Conservation (phyloP, 441 rosid species). For the Aquilaria agallochum region DNA sequence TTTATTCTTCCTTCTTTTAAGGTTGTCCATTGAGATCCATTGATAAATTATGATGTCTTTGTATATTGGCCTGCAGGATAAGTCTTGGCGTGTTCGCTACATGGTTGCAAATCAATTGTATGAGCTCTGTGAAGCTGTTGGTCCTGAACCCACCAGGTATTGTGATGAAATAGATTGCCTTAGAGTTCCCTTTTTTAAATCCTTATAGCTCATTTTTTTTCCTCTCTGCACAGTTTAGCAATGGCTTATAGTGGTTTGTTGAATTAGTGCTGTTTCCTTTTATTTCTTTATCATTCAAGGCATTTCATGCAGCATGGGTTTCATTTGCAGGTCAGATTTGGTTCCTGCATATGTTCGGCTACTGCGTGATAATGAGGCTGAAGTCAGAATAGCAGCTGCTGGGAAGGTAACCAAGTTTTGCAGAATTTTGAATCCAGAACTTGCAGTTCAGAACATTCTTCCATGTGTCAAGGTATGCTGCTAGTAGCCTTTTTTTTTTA, state of each 20-base stretch:
- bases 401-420: conserved; percentile 82
- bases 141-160: conserved; percentile 93
- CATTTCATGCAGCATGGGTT: conserved; percentile 2
- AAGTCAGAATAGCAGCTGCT: conserved; percentile 83
- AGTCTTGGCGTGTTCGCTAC: conserved; percentile 99
- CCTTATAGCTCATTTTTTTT: no score
- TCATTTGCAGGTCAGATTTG: conserved; percentile 49
- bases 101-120: conserved; percentile 98
- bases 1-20: conserved; percentile 4
- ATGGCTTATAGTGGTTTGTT: no score
- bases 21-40: background rate
- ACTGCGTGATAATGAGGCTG: conserved; percentile 87
- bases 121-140: conserved; percentile 95
- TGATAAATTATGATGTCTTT: background rate
- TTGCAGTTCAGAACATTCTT: conserved; percentile 74
- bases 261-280: no score
- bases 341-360: conserved; percentile 79
- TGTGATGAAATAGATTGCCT: background rate
- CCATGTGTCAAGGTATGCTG: conserved; percentile 70
- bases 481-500: conserved; percentile 7
- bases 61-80: conserved; percentile 49
- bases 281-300: no score
- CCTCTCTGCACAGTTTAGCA: no score
- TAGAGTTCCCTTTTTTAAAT: no score
- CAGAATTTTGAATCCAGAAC: conserved; percentile 68